These are phyloP conservation scores for Acer yangbiense DNA, from an alignment of 345 rosid species.

Conservation along the genomic window DNA sequence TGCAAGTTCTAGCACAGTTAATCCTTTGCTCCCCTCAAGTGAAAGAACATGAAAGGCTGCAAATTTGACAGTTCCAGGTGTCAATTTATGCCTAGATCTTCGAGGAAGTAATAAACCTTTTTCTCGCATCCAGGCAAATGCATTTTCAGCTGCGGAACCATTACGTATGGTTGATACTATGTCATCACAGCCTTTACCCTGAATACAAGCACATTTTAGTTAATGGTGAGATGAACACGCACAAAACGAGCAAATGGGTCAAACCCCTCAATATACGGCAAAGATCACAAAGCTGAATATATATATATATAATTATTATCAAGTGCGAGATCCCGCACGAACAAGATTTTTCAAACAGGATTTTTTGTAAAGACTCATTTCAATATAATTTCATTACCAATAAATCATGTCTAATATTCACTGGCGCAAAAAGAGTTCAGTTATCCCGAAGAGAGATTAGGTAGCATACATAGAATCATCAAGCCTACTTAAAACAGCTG, in stretches of 20 bases:
- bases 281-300: neutral
- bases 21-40: conserved; percentile 92
- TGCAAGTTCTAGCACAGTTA: conserved; percentile 90
- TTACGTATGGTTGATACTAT: conserved; percentile 79
- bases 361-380: neutral
- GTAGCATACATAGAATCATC: neutral
- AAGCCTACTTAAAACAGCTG: neutral
- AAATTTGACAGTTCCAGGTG: conserved; percentile 99
- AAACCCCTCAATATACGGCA: conserved; percentile 2
- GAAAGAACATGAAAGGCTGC: conserved; percentile 99
- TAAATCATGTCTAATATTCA: neutral
- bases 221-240: conserved; percentile 18
- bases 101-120: conserved; percentile 89
- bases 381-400: neutral
- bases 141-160: conserved; percentile 97
- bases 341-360: conserved; percentile 1
- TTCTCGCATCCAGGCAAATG: conserved; percentile 88
- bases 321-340: too few species aligned
- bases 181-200: conserved; percentile 83
- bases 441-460: conserved; percentile 1
- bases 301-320: too few species aligned
- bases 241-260: neutral
- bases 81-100: conserved; percentile 94
- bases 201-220: conserved; percentile 18
- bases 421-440: neutral